phyloP scores from a whole-genome alignment of 2,329 filamentous ascomycete genomes.

The Phyllosticta ampelicida region DNA sequence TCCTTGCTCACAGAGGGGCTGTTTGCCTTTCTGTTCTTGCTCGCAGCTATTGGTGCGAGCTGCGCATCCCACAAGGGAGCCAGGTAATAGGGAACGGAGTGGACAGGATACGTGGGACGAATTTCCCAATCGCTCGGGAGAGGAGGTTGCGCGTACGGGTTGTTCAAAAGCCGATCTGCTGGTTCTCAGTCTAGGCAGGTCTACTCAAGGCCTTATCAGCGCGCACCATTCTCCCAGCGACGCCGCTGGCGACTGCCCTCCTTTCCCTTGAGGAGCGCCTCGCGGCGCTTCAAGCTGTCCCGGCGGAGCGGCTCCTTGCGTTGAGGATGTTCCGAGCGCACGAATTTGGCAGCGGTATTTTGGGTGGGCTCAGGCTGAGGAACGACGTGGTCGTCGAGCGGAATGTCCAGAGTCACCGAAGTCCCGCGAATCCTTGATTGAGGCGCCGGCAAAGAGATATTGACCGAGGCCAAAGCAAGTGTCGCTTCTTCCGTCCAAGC shows the following conservation, averaged over 20 bases:
- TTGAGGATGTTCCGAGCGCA: conserved; percentile 36
- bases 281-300: conserved; percentile 56
- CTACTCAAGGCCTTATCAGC: not conserved
- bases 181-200: not conserved
- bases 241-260: conserved; percentile 79
- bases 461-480: conserved; percentile 30
- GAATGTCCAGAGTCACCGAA: conserved; percentile 58
- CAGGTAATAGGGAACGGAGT: conserved; percentile 76
- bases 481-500: conserved; percentile 40
- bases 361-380: conserved; percentile 21
- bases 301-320: conserved; percentile 46
- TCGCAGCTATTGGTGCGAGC: conserved; percentile 36
- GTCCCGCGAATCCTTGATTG: conserved; percentile 37
- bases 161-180: conserved; percentile 71
- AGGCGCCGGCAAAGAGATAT: conserved; percentile 24
- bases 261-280: conserved; percentile 75
- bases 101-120: conserved; percentile 67
- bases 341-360: conserved; percentile 32
- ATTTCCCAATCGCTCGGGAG: conserved; percentile 73
- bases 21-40: conserved; percentile 23
- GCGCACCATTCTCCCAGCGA: conserved; percentile 84
- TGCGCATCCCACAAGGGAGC: conserved; percentile 71
- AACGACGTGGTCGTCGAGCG: conserved; percentile 52
- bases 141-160: conserved; percentile 78
- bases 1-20: conserved; percentile 29